Evolutionary conservation across 148 eudicot genomes (phyloP), one percentile per base, ranked within the genome.

Genomic region (Drosera capensis): DNA sequence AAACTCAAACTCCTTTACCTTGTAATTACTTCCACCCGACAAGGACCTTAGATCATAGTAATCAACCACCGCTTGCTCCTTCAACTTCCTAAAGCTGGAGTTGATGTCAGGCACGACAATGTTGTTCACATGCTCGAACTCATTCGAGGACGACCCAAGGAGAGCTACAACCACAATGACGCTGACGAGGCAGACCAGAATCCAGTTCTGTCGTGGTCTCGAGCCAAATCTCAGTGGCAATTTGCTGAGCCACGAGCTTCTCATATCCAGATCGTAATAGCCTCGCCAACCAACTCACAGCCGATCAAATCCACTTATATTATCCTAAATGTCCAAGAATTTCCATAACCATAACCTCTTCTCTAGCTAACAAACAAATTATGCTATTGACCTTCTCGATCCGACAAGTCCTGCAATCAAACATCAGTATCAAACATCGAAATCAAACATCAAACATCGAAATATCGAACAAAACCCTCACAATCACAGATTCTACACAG

Each of bases 241-340:
- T 71, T 72, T 88, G 25, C 60, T 70, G 28, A 64, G 64, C 85
- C 75, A 72, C 53, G 68, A 59, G 51, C 86, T 77, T 83, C 90
- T 88, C 96, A 83, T 88, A 62, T 74, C 96, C 73, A 68, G 70
- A 43, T 62, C 34, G 25, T 54, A 62, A n/a, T 55, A 7, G 24
- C 40, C 55, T 25, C 14, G 17, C 25, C 38, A 23, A 51, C 3
- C 13, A 37, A 39, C 14, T 36, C 34, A 40, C 55, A 14, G 14
- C 31, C 31, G 17, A 3, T 19, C 40, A 2, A 16, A 25, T 12
- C 2, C 21, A 20, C 8, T 3, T 14, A 8, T 12, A 36, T 51
- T 44, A 62, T 55, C 74, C 64, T 54, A 55, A 68, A 68, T 67
- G 74, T 45, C 71, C 57, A 37, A 61, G 46, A 71, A 71, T 51